Evolutionary conservation across 345 rosid species (phyloP), one percentile per base, ranked within the genome.

Genomic region (Brassica cretica): DNA sequence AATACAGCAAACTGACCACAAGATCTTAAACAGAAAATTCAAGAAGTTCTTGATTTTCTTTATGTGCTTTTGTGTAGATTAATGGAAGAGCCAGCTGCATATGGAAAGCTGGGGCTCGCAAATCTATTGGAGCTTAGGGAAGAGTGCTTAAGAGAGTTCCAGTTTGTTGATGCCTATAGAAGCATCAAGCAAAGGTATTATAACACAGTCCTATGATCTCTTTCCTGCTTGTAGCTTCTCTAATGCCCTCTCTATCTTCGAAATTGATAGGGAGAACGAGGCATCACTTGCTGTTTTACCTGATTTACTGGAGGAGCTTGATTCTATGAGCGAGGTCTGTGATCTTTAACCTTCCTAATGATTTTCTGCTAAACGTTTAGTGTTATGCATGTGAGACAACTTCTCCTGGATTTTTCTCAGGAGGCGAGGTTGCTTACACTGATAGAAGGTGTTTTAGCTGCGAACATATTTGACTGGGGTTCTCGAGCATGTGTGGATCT

Each of bases 391-490:
- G 29, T 51, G 37, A 68, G 66, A 68, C 55, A 72, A 67, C 53
- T 37, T 70, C 21, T 68, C 49, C 59, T 49, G 27, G 25, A 44
- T 71, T 81, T 80, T 70, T 84, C 79, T 70, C 89, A 95, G 99
- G 99, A 95, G 85, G 76, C 90, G 25, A 88, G 98, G 84, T 83
- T 93, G 87, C 96, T 93, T 73, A 88, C 88, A 56, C 87, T 95
- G 44, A 90, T 95, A 46, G 98, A 91, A 82, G 99, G 99, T 66
- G 99, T 91, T 82, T 89, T 95, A 64, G 99, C 99, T 77, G 99
- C 99, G 70, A 95, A 95, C 70, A 95, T 95, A 84, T 95, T 95
- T 71, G 99, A 95, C 83, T 95, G 99, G 99, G 99, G 99, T 76
- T 93, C 98, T 71, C 91, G 96, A 64, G 97, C 99, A 29, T 95